Base-by-base conservation (phyloP, 2,329 filamentous ascomycete genomes). In the Botryosphaeria dothidea region DNA sequence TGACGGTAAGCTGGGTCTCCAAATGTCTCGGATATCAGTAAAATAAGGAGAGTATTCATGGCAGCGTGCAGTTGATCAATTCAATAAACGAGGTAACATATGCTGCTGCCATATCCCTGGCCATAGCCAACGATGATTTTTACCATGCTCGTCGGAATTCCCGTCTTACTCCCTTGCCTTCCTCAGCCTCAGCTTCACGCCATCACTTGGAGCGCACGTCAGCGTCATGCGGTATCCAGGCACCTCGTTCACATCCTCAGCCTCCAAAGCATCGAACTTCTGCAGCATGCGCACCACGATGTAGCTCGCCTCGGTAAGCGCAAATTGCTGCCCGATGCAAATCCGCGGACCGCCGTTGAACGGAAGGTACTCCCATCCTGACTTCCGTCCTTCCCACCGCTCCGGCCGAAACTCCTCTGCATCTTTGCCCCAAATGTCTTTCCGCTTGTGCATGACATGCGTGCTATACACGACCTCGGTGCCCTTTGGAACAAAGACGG, bases 401-500 rank as follows among this genome's bases (percentile, higher is more conserved):
- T 81, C 82, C 1, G 82, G 83, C 65, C 72, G 75, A 73, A 81
- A 86, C 46, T 79, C 77, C 21, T 79, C 72, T 5, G 82, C 82
- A 58, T 85, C 83, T 13, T 77, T 71, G 1, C 83, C 83, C 69
- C 78, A 85, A 46, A 82, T 72, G 52, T 82, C 80, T 45, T 77
- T 76, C n/a, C 82, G 78, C 17, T 81, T 78, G 68, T 86, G 84
- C 78, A 85, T 85, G 21, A 76, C 67, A 68, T 81, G 83, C 3
- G 80, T 74, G 57, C 67, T 72, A 68, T 82, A 84, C 29, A 72
- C 73, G 46, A 85, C 78, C 3, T 72, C 67, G 4, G 77, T 77
- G n/a, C 84, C 83, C 65, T 82, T 82, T 9, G 73, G 74, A 4
- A 87, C 77, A 65, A 84, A 82, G 11, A 87, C 68, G 0, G 85